Evolutionary conservation across 495 filamentous ascomycete genomes (phyloP).

Genomic region (Chaetomium cochliodes): DNA sequence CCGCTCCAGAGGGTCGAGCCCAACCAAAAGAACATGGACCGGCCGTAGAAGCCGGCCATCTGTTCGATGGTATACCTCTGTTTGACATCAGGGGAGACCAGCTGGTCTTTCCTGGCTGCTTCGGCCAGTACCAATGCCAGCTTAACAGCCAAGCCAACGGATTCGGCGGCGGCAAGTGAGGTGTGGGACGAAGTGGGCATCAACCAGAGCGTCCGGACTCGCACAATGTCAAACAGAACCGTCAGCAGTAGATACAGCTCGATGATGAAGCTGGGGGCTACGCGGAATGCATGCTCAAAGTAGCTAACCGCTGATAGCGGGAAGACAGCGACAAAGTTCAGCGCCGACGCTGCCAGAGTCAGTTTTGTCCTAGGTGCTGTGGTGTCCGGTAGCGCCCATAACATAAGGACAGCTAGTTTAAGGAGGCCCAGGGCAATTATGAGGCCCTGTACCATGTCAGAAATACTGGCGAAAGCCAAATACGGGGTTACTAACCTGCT

Average conservation of each 20-base stretch:
- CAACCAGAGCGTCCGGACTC: conserved; percentile 14
- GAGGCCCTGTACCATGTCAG: neutral
- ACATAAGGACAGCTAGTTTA: conserved; percentile 13
- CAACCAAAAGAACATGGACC: conserved; percentile 18
- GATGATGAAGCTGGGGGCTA: conserved; percentile 14
- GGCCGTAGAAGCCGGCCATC: conserved; percentile 13
- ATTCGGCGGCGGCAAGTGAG: conserved; percentile 4
- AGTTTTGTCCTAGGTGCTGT: conserved; percentile 12
- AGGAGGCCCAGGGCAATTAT: conserved; percentile 8
- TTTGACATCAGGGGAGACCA: neutral
- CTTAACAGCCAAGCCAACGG: conserved; percentile 6
- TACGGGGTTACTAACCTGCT: neutral
- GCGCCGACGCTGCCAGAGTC: conserved; percentile 15
- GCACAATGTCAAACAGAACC: conserved; percentile 1
- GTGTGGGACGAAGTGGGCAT: conserved; percentile 8
- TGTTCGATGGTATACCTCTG: conserved; percentile 11
- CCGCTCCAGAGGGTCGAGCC: conserved; percentile 15
- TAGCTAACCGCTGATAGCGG: conserved; percentile 11
- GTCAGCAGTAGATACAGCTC: conserved; percentile 15
- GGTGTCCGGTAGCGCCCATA: conserved; percentile 16
- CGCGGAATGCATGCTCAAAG: conserved; percentile 17
- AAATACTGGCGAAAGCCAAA: neutral
- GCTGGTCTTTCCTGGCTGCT: conserved; percentile 8
- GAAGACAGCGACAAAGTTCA: conserved; percentile 11
- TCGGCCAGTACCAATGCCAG: neutral